These are phyloP conservation scores for Candida sanyaensis DNA, from an alignment of 1,139 yeast species.

Conservation along the genomic window DNA sequence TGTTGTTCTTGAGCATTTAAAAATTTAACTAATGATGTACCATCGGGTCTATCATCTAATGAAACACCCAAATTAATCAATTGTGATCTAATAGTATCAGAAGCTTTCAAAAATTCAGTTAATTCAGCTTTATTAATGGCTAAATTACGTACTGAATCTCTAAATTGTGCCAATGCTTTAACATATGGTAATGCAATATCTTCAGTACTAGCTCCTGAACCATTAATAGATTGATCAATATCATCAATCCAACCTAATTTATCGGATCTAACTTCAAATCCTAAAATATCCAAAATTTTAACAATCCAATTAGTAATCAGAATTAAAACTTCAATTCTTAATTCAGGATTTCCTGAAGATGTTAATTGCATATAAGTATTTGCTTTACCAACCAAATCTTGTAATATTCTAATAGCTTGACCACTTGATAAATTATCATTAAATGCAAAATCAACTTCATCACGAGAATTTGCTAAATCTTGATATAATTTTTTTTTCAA, in stretches of 20 bases:
- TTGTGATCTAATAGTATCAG: conserved; percentile 50
- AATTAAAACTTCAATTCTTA: conserved; percentile 66
- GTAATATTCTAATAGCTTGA: conserved; percentile 61
- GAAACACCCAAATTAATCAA: conserved; percentile 76
- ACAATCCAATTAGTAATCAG: conserved; percentile 72
- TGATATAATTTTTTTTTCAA: conserved; percentile 58
- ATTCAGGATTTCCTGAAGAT: conserved; percentile 43
- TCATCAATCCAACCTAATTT: conserved; percentile 75
- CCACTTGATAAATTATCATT: conserved; percentile 89
- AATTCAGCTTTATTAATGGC: conserved; percentile 69
- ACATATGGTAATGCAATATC: conserved; percentile 79
- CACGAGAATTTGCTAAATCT: conserved; percentile 56
- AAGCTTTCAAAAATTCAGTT: conserved; percentile 52
- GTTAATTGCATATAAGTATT: conserved; percentile 68
- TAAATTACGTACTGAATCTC: conserved; percentile 74
- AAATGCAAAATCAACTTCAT: conserved; percentile 73
- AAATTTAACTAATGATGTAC: conserved; percentile 80
- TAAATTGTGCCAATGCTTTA: conserved; percentile 71
- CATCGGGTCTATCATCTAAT: conserved; percentile 84
- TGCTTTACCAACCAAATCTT: conserved; percentile 68
- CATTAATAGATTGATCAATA: conserved; percentile 15
- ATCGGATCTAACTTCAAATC: conserved; percentile 72
- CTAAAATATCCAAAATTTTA: conserved; percentile 67
- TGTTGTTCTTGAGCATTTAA: conserved; percentile 67
- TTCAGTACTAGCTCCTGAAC: conserved; percentile 45